A percentile compares a stretch with the other conserved stretches of the same genome.
These are phyloP conservation scores for Alectoria sarmentosa DNA, from an alignment of 495 filamentous ascomycete species.

Conservation along the genomic window DNA sequence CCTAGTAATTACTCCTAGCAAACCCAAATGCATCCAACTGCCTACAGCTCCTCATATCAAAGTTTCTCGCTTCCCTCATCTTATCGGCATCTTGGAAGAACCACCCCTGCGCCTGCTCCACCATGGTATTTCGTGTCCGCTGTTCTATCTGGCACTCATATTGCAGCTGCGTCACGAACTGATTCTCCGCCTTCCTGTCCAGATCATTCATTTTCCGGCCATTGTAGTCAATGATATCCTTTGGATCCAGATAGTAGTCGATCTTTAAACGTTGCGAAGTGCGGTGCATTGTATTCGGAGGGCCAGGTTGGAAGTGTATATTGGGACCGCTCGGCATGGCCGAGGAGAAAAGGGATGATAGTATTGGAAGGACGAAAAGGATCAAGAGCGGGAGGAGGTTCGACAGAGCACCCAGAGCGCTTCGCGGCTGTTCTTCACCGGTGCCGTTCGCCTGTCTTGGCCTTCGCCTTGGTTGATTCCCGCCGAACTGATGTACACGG, in stretches of 20 bases:
- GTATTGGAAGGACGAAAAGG: conserved; percentile 79
- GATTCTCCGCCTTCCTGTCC: conserved; percentile 67
- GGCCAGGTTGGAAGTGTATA: conserved; percentile 56
- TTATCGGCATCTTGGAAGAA: conserved; percentile 73
- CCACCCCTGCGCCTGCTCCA: conserved; percentile 82
- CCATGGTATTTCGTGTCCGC: conserved; percentile 51
- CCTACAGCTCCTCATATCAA: conserved; percentile 54
- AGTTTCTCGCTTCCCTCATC: conserved; percentile 57
- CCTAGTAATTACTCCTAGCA: conserved; percentile 21
- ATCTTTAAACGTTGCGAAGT: conserved; percentile 63
- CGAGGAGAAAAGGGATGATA: conserved; percentile 72
- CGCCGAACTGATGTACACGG: conserved; percentile 82
- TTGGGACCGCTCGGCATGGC: conserved; percentile 54
- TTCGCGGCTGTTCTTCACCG: conserved; percentile 44
- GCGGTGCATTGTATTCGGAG: conserved; percentile 65
- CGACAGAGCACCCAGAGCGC: conserved; percentile 42
- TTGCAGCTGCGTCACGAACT: conserved; percentile 57
- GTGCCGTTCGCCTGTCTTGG: conserved; percentile 54
- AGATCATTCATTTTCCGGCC: conserved; percentile 59
- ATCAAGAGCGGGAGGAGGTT: conserved; percentile 79
- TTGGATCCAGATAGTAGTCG: conserved; percentile 78
- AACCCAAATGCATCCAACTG: conserved; percentile 40
- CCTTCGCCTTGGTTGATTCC: conserved; percentile 56
- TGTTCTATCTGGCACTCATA: conserved; percentile 68
- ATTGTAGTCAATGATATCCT: conserved; percentile 63